Percentiles rank a stretch among this genome's conserved stretches.
phyloP scores from a whole-genome alignment of 441 rosid genomes.

The Pelargonium fulgidum region DNA sequence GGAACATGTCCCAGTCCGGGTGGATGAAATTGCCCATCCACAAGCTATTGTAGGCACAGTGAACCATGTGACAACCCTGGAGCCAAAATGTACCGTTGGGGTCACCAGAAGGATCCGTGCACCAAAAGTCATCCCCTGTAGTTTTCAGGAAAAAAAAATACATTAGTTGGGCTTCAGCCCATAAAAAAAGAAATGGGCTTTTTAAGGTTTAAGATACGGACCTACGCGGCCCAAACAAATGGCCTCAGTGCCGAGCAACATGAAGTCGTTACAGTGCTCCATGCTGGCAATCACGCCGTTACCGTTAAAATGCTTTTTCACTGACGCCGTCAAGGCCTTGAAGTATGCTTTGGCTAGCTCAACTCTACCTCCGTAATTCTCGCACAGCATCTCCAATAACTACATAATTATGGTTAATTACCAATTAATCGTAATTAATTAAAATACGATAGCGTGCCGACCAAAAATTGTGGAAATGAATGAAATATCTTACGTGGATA shows the following conservation, averaged over 20 bases:
- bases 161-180: not conserved
- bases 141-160: too few relatives aligned
- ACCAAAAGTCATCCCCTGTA: conserved; percentile 92
- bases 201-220: conserved; percentile 21
- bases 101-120: conserved; percentile 89
- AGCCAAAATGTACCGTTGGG: conserved; percentile 92
- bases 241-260: conserved; percentile 89
- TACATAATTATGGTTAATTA: conserved; percentile 16
- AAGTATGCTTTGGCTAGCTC: conserved; percentile 76
- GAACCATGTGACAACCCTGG: conserved; percentile 95
- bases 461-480: not conserved
- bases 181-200: not conserved
- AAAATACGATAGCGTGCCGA: not conserved
- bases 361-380: conserved; percentile 85
- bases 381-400: conserved; percentile 79
- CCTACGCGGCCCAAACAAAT: conserved; percentile 90
- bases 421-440: not conserved
- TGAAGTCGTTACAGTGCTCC: conserved; percentile 96
- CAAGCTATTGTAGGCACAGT: conserved; percentile 86
- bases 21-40: conserved; percentile 97
- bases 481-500: conserved; percentile 56
- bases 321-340: conserved; percentile 67
- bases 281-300: conserved; percentile 93
- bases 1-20: conserved; percentile 98
- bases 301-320: conserved; percentile 70